phyloP scores from a whole-genome alignment of 2,329 filamentous ascomycete species.

The Pezicula radicicola region DNA sequence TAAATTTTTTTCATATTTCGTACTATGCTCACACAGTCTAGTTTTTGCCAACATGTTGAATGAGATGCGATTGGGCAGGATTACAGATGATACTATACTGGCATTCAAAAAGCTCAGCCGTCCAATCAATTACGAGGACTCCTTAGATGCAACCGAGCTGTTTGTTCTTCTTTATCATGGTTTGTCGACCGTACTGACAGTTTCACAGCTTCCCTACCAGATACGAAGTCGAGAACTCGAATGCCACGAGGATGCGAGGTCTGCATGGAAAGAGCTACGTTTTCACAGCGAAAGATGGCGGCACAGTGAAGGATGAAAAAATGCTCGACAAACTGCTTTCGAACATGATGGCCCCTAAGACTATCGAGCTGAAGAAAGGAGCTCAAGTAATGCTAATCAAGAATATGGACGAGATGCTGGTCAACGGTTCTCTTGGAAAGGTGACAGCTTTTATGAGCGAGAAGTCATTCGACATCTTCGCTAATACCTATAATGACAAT shows the following conservation, averaged over 20 bases:
- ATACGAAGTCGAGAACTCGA: slow-evolving; percentile 84
- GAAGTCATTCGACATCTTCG: slow-evolving; percentile 54
- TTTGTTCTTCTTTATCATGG: slow-evolving; percentile 33
- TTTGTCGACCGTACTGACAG: slow-evolving; percentile 16
- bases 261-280: slow-evolving; percentile 65
- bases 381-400: slow-evolving; percentile 99
- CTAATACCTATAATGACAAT: slow-evolving; percentile 36
- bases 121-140: slow-evolving; percentile 69
- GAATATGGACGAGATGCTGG: slow-evolving; percentile 89
- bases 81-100: slow-evolving; percentile 71
- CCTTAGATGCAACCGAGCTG: slow-evolving; percentile 81
- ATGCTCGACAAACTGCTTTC: slow-evolving; percentile 74
- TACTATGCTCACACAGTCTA: slow-evolving; percentile 30
- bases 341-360: slow-evolving; percentile 90
- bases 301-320: slow-evolving; percentile 60
- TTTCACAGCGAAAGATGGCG: slow-evolving; percentile 74
- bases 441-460: slow-evolving; percentile 79
- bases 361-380: slow-evolving; percentile 79
- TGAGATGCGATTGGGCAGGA: slow-evolving; percentile 88
- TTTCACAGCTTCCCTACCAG: slow-evolving; percentile 74
- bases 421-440: slow-evolving; percentile 91
- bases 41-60: slow-evolving; percentile 95
- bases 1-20: too few species aligned
- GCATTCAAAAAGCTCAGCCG: slow-evolving; percentile 74
- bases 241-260: slow-evolving; percentile 67